Base-by-base conservation (phyloP, 148 eudicot genomes). In the Fagopyrum homotropicum region DNA sequence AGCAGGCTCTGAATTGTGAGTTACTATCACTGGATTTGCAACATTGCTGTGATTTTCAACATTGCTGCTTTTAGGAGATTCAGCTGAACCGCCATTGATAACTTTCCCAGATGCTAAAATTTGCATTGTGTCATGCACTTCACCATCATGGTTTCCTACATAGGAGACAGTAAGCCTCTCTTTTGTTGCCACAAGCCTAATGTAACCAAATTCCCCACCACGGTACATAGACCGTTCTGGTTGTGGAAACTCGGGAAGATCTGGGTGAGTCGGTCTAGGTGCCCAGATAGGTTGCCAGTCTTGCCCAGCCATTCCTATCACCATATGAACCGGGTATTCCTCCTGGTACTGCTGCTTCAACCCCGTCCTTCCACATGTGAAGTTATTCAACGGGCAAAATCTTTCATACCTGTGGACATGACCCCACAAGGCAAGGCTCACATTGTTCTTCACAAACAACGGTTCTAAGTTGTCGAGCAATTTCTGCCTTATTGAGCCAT, bases 241-340 rank as follows among this genome's bases (percentile, higher is more conserved):
- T 75, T 92, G 98, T 45, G 99, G 99, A 79, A 80, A 92, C 30
- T 92, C 76, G 0, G 98, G 97, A 47, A 76, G 82, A 8, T 79
- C 75, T 2, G 82, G 86, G 81, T 96, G 99, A 16, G 86, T 81
- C 2, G 88, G 77, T 76, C 98, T 86, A 2, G 98, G 97, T 51
- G 84, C 84, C 99, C 99, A 95, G 12, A 88, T 81, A 45, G 93
- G 88, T 76, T 95, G 99, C 98, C 98, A 96, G 75, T 96, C 99
- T 75, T 89, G 93, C 11, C 99, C 99, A 0, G 83, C 99, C 99
- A 96, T 96, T 49, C 99, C 99, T 56, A 96, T 96, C 73, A 92
- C 99, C 75, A 88, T 75, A 66, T 96, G 99, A 75, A 90, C 91
- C 0, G 97, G 96, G 63, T 78, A 83, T 8, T 82, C 89, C 30